Percentiles rank a stretch among this genome's conserved stretches.
These are phyloP conservation scores for Penicillium sp. DNA, from an alignment of 2,329 filamentous ascomycete genomes.

Conservation along the genomic window DNA sequence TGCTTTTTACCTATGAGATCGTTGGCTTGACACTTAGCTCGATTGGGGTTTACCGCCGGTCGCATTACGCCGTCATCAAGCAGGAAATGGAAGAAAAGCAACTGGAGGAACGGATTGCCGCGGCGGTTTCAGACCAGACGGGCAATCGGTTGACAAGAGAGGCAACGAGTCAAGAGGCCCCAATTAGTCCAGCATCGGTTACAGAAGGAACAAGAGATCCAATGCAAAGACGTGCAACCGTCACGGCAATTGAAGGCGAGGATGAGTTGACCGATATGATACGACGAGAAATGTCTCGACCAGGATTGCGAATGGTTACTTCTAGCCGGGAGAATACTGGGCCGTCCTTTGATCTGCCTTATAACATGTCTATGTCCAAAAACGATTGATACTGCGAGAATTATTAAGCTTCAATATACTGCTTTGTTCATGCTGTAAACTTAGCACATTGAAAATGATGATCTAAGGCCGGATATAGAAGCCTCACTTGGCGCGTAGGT, in stretches of 20 bases:
- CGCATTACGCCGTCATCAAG: slow-evolving; percentile 17
- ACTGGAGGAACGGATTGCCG: slow-evolving; percentile 8
- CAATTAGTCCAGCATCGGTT: background rate
- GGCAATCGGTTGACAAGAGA: background rate
- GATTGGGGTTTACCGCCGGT: slow-evolving; percentile 20
- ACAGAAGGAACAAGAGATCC: background rate
- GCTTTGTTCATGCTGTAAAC: background rate
- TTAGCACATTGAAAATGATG: background rate
- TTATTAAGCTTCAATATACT: background rate
- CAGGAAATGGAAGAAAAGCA: slow-evolving; percentile 16
- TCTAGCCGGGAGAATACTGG: slow-evolving; percentile 8
- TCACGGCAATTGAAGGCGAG: background rate
- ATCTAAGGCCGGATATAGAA: no score
- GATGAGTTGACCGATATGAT: slow-evolving; percentile 8
- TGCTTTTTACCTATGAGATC: slow-evolving; percentile 42
- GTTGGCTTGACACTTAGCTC: slow-evolving; percentile 11
- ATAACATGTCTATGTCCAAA: background rate
- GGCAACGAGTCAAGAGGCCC: background rate
- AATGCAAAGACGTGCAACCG: slow-evolving; percentile 2
- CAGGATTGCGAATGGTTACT: background rate
- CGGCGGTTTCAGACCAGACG: slow-evolving; percentile 6
- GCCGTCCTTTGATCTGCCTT: slow-evolving; percentile 14
- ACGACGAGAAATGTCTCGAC: slow-evolving; percentile 11
- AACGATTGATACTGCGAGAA: background rate
- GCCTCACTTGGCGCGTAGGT: no score